Base-by-base conservation (phyloP, 805 yeast species). In the Wickerhamomyces bovis region DNA sequence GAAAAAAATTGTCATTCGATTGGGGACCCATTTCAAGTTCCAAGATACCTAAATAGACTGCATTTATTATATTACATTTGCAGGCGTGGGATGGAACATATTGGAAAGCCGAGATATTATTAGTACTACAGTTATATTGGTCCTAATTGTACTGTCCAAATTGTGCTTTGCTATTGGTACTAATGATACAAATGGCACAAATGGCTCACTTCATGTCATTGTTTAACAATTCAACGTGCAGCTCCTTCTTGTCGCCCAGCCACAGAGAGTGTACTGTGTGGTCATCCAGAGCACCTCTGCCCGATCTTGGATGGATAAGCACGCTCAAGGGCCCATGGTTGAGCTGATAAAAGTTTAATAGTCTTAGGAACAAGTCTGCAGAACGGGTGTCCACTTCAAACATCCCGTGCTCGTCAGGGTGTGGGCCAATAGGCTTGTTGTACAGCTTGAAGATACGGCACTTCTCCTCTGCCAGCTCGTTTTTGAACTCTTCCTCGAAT, bases 261-360 rank as follows among this genome's bases (percentile, higher is more conserved):
- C 85, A 79, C 30, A 79, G 56, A 0, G 85, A 83, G 50, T 73
- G 69, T 5, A 55, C 56, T 0, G 83, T 79, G 55, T 79, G 84
- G 57, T 79, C 83, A 8, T 44, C 50, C 26, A 70, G 50, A 2
- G 54, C 60, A 6, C 60, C 58, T 40, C 66, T 73, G 5, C 73
- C 75, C 7, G 69, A 56, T 20, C 63, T 67, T 26, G 84, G 85
- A 52, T 79, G 85, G 25, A 79, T 75, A 51, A 79, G 63, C 4
- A 78, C 83, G 21, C 76, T 69, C 41, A 79, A 63, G 6, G 59
- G 52, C 3, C 78, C 80, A 53, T 79, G 85, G 55, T 78, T 67
- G 46, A 75, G 44, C 53, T 76, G 81, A 57, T 69, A 78, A 61
- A 68, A 79, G 10, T 77, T 76, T 23, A 79, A 69, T 16, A 78